phyloP scores from a whole-genome alignment of 2,329 filamentous ascomycete species.

The Plectosphaerella sp. region DNA sequence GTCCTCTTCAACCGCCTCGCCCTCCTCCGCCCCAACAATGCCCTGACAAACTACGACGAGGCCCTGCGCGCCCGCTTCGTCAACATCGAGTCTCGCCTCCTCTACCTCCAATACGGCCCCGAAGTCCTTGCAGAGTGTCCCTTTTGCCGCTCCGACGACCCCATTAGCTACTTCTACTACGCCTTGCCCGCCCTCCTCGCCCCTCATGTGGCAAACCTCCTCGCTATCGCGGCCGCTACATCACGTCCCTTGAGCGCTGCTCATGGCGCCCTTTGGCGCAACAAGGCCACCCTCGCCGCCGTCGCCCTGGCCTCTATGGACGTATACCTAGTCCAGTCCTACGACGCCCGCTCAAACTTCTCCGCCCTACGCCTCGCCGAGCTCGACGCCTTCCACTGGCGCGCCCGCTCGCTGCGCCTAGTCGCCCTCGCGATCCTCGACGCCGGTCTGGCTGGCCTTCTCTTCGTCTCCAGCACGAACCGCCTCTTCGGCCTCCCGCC shows the following conservation, averaged over 20 bases:
- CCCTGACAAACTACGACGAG: conserved; percentile 56
- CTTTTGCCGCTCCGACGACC: conserved; percentile 75
- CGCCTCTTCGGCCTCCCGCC: conserved; percentile 66
- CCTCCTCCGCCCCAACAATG: conserved; percentile 41
- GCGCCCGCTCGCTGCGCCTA: conserved; percentile 57
- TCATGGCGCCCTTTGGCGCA: conserved; percentile 65
- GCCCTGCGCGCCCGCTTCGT: conserved; percentile 64
- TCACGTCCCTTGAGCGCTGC: conserved; percentile 60
- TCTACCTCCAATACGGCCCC: conserved; percentile 83
- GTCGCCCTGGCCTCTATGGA: conserved; percentile 59
- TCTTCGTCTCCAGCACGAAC: conserved; percentile 78
- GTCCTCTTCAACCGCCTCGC: conserved; percentile 76
- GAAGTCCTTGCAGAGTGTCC: conserved; percentile 67
- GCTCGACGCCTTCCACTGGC: conserved; percentile 70
- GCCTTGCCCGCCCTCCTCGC: conserved; percentile 67
- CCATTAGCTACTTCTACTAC: conserved; percentile 73
- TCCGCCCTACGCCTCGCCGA: conserved; percentile 58
- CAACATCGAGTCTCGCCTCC: conserved; percentile 65
- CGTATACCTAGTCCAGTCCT: conserved; percentile 58
- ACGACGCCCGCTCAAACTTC: conserved; percentile 62
- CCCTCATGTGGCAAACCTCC: conserved; percentile 78
- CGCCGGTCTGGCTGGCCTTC: conserved; percentile 52
- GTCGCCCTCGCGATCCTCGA: conserved; percentile 64
- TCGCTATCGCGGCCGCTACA: conserved; percentile 68
- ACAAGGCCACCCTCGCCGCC: conserved; percentile 60